phyloP scores from a whole-genome alignment of 1,284 basidiomycete species.

The Heimioporus retisporus region DNA sequence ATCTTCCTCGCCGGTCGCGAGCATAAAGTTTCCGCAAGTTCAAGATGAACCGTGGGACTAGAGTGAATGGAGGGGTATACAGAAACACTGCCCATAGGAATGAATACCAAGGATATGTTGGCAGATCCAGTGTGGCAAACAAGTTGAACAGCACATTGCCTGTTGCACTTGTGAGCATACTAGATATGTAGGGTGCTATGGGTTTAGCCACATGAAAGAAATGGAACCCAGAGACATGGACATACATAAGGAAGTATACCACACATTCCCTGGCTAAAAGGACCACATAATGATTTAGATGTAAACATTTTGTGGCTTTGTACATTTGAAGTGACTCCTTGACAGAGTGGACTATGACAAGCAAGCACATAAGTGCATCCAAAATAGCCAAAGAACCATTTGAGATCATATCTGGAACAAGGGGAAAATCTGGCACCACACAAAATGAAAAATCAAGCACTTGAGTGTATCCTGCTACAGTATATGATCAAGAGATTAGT shows the following conservation, averaged over 20 bases:
- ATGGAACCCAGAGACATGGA: not conserved
- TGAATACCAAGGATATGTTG: too few relatives aligned
- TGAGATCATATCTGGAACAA: too few relatives aligned
- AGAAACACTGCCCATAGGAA: not conserved
- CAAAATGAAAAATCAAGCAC: too few relatives aligned
- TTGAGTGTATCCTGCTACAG: too few relatives aligned
- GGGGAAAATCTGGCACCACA: too few relatives aligned
- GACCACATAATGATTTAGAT: not conserved
- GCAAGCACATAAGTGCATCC: not conserved
- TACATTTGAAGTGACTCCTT: not conserved
- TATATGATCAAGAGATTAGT: too few relatives aligned
- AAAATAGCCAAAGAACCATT: too few relatives aligned
- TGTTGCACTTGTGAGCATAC: too few relatives aligned
- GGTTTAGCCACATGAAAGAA: not conserved
- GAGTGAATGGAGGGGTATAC: not conserved
- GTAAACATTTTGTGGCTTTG: not conserved
- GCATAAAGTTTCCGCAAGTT: not conserved
- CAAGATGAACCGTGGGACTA: conserved; percentile 1
- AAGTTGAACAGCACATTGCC: too few relatives aligned
- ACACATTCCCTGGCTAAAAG: not conserved
- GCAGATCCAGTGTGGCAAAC: too few relatives aligned
- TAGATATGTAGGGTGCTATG: too few relatives aligned
- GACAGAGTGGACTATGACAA: not conserved
- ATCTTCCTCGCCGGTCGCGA: not conserved
- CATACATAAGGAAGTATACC: not conserved